Percentiles rank a stretch among this genome's conserved stretches.
Conservation (phyloP, 495 filamentous ascomycete species). For the Apiosordaria backusii region DNA sequence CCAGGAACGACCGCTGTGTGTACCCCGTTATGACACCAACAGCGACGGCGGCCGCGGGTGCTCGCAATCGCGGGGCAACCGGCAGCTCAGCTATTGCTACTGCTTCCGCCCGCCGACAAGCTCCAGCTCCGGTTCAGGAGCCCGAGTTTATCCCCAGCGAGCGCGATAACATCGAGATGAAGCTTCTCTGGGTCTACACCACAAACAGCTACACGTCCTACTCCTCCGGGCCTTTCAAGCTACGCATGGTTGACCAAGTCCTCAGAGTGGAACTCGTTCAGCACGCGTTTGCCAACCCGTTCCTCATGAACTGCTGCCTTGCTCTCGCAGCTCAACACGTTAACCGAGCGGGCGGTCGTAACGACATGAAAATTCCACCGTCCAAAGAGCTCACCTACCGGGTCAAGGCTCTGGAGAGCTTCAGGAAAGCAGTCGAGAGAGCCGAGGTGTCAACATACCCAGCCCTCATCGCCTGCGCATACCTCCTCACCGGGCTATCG, state of each 20-base stretch:
- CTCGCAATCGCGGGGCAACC: background rate
- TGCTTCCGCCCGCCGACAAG: background rate
- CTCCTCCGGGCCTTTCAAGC: constrained; percentile 31
- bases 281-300: constrained; percentile 45
- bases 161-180: constrained; percentile 36
- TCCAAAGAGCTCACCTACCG: constrained; percentile 36
- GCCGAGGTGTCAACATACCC: constrained; percentile 38
- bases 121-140: constrained; percentile 28
- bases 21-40: constrained; percentile 26
- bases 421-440: constrained; percentile 42
- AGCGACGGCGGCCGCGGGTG: background rate
- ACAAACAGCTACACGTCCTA: constrained; percentile 37
- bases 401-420: constrained; percentile 40
- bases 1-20: constrained; percentile 43
- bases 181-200: constrained; percentile 44
- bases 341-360: constrained; percentile 31
- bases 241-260: constrained; percentile 33
- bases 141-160: constrained; percentile 36
- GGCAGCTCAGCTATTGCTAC: background rate
- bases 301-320: constrained; percentile 50
- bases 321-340: constrained; percentile 46
- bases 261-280: constrained; percentile 44
- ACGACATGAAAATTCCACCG: constrained; percentile 13
- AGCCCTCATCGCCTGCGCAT: constrained; percentile 41
- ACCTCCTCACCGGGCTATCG: constrained; percentile 40